These are phyloP conservation scores for Kwoniella dejecticola DNA, from an alignment of 768 basidiomycete genomes.

Conservation along the genomic window DNA sequence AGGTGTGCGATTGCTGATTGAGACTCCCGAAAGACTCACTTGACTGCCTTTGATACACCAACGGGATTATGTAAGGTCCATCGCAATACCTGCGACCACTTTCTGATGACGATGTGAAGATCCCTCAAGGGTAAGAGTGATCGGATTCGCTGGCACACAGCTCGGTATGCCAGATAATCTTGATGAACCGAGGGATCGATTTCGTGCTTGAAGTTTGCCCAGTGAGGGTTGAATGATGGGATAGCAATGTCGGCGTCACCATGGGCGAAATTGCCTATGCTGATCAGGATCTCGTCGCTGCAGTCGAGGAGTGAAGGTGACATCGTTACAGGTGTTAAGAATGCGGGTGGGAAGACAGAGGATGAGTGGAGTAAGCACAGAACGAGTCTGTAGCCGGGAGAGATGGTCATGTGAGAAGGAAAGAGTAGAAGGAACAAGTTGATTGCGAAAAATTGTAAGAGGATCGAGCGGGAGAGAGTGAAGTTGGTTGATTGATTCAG, in stretches of 20 bases:
- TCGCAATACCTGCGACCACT: not conserved
- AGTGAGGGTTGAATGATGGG: conserved; percentile 6
- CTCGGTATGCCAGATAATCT: not conserved
- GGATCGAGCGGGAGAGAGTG: too few species aligned
- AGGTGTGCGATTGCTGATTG: too few species aligned
- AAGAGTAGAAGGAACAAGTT: too few species aligned
- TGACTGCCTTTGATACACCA: not conserved
- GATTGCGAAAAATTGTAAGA: too few species aligned
- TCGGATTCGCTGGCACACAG: not conserved
- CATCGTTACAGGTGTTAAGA: too few species aligned
- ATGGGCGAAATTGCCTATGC: not conserved
- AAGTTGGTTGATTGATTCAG: too few species aligned
- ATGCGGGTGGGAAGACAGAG: not conserved
- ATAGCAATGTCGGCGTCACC: not conserved
- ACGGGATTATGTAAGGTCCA: not conserved
- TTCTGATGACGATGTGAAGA: not conserved
- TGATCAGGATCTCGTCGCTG: conserved; percentile 2
- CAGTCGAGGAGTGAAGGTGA: not conserved
- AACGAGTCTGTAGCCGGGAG: too few species aligned
- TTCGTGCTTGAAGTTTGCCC: not conserved
- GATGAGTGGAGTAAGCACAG: too few species aligned
- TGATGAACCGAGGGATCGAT: not conserved
- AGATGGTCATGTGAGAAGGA: too few species aligned
- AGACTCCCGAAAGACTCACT: too few species aligned
- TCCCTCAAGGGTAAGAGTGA: not conserved